Base-by-base conservation (phyloP, 495 filamentous ascomycete genomes). In the Platismatia glauca region DNA sequence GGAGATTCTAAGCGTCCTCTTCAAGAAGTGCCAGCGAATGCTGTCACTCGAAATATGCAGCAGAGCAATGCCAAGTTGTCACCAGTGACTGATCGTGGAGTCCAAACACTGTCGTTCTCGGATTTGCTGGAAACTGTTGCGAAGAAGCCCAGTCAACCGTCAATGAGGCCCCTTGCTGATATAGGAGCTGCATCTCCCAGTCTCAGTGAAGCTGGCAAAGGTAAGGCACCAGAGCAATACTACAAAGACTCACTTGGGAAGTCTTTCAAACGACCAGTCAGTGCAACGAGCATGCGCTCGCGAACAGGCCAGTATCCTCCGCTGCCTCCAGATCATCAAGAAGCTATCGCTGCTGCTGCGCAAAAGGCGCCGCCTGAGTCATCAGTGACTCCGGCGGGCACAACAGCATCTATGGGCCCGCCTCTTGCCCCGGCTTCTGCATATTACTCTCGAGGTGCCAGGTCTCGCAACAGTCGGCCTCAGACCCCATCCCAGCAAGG, bases 391-490 rank as follows among this genome's bases (percentile, higher is more conserved):
- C 24, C 69, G 34, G 27, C 41, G 62, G 57, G 70, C 39, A 35
- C 67, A 6, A 58, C 69, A 11, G 79, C 77, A 44, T 68, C 74
- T 50, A 98, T 97, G 94, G 94, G 90, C 0, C 94, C 94, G 46
- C 93, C 94, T 11, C 68, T 86, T 56, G 79, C 89, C 60, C 89
- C 92, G 34, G 90, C 94, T 56, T 95, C 90, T 63, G 88, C 87
- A 5, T 88, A 87, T 69, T 82, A 78, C 67, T 72, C 74, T 60
- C 72, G 57, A 60, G 59, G 65, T 66, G 44, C 71, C 71, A 22
- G 71, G 68, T 53, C 76, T 77, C 63, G 66, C 58, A 66, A 64
- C n/a, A 70, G 69, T 44, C 79, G 90, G 57, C 90, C 92, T 37
- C 81, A 84, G 46, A 96, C 93, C 4, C 91, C 93, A 39, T 78